These are phyloP conservation scores for Aspergillus pseudoviridinutans DNA, from an alignment of 2,329 filamentous ascomycete species.

Conservation along the genomic window DNA sequence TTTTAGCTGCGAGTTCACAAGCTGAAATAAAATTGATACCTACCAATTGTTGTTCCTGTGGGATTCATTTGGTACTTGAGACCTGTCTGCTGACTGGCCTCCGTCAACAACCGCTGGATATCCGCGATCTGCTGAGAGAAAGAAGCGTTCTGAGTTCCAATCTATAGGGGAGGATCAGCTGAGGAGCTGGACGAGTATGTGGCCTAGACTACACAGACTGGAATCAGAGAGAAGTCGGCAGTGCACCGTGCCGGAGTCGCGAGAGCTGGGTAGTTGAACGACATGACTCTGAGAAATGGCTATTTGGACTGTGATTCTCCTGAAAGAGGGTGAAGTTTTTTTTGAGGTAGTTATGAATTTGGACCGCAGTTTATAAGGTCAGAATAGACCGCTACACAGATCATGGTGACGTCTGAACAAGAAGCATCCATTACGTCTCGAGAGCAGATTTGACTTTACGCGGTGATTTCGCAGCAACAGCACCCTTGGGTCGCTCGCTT, in stretches of 20 bases:
- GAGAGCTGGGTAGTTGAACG: constrained; percentile 12
- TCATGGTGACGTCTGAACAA: neutral
- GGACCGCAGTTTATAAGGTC: neutral
- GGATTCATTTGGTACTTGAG: constrained; percentile 80
- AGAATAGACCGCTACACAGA: neutral
- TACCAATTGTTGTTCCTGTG: constrained; percentile 82
- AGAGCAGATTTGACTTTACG: neutral
- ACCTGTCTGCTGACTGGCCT: constrained; percentile 70
- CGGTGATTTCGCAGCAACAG: neutral
- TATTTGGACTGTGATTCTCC: neutral
- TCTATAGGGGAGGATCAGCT: constrained; percentile 21
- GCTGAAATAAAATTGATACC: constrained; percentile 19
- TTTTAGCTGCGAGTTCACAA: neutral
- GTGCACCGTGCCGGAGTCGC: constrained; percentile 67
- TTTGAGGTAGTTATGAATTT: neutral
- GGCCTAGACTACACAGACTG: constrained; percentile 31
- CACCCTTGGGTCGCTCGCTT: neutral
- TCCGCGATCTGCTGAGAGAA: constrained; percentile 77
- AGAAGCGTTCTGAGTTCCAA: constrained; percentile 69
- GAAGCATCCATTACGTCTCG: neutral
- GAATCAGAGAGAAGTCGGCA: constrained; percentile 82
- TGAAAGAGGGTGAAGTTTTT: neutral
- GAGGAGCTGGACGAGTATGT: neutral
- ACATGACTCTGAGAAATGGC: constrained; percentile 8
- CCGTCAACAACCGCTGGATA: constrained; percentile 74